Evolutionary conservation across 768 basidiomycete genomes (phyloP).

Genomic region (Zangia roseola): DNA sequence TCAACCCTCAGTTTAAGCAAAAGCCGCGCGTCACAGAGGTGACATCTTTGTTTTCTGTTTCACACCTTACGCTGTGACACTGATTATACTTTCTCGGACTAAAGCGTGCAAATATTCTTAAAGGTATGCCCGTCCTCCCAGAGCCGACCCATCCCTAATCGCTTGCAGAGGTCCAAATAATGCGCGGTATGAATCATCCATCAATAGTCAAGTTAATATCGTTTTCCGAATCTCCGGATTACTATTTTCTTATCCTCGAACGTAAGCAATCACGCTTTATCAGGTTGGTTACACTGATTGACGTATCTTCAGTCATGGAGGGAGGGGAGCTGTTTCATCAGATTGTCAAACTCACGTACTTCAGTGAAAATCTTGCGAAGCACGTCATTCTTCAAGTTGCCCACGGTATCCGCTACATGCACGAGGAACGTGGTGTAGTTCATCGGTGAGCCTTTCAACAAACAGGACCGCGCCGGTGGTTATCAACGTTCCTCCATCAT

Average conservation of each 20-base stretch:
- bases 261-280: constrained; percentile 45
- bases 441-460: constrained; percentile 57
- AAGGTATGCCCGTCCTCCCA: constrained; percentile 48
- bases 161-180: constrained; percentile 91
- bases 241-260: constrained; percentile 94
- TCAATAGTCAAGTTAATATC: constrained; percentile 87
- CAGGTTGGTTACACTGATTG: constrained; percentile 4
- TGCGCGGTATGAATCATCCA: constrained; percentile 93
- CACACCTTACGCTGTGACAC: constrained; percentile 15
- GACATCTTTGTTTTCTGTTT: constrained; percentile 29
- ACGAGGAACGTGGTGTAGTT: constrained; percentile 96
- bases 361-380: constrained; percentile 93
- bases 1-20: constrained; percentile 94
- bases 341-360: constrained; percentile 98
- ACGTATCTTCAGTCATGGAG: constrained; percentile 71
- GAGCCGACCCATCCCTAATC: background rate
- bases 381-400: constrained; percentile 98
- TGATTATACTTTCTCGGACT: constrained; percentile 16
- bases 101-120: constrained; percentile 96
- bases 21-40: constrained; percentile 99
- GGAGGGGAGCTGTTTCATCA: constrained; percentile 99
- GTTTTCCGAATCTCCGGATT: constrained; percentile 89
- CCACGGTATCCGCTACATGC: constrained; percentile 89
- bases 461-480: background rate
- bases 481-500: background rate